These are phyloP conservation scores for Fusarium multiceps DNA, from an alignment of 2,329 filamentous ascomycete species.

Conservation along the genomic window DNA sequence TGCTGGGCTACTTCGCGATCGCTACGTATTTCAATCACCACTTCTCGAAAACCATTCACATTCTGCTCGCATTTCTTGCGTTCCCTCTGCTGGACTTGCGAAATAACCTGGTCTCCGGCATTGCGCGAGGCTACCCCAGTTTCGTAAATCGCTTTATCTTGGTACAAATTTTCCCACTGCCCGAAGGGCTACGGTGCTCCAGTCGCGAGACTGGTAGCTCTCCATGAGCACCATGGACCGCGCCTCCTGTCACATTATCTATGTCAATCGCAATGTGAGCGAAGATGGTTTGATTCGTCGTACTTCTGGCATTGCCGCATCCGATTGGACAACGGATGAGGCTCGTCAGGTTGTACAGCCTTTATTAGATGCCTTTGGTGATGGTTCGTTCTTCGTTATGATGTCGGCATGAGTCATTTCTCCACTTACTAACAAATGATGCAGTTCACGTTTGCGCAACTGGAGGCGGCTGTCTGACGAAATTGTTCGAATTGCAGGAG, in stretches of 20 bases:
- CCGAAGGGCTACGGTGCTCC: conserved; percentile 66
- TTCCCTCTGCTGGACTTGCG: conserved; percentile 1
- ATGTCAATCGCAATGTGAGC: conserved; percentile 66
- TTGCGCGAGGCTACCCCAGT: conserved; percentile 29
- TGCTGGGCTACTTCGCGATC: conserved; percentile 24
- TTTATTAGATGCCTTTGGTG: conserved; percentile 65
- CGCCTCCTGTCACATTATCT: conserved; percentile 68
- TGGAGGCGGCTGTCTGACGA: conserved; percentile 64
- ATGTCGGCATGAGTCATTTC: conserved; percentile 8
- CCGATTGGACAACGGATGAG: conserved; percentile 53
- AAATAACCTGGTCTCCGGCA: conserved; percentile 30
- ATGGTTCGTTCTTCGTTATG: conserved; percentile 55
- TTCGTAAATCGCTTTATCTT: conserved; percentile 28
- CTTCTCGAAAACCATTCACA: background rate
- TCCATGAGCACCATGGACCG: conserved; percentile 67
- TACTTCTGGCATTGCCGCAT: conserved; percentile 32
- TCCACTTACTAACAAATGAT: conserved; percentile 36
- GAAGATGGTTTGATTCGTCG: conserved; percentile 58
- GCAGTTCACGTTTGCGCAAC: conserved; percentile 66
- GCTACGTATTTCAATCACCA: conserved; percentile 17
- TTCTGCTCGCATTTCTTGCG: conserved; percentile 1
- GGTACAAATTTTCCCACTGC: conserved; percentile 40
- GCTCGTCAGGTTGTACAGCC: conserved; percentile 60
- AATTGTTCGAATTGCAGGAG: conserved; percentile 65
- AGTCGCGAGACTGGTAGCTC: conserved; percentile 71